A percentile compares a stretch with the other conserved stretches of the same genome.
Conservation (phyloP, 805 yeast genomes). For the Teunomyces lycoperdinae region DNA sequence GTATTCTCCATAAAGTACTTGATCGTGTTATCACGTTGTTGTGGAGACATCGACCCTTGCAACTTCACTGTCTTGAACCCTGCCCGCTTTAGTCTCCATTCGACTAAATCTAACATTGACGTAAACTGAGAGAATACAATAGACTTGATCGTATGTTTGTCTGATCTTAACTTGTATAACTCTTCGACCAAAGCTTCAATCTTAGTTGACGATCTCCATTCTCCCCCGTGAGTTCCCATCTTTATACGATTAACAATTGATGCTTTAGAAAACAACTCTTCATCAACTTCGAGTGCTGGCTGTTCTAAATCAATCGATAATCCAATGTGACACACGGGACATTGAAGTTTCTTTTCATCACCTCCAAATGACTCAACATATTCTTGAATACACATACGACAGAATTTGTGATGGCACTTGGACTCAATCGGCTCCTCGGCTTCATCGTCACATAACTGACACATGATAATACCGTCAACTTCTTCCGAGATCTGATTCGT, state of each 20-base stretch:
- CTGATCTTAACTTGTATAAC: conserved; percentile 79
- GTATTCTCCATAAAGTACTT: conserved; percentile 90
- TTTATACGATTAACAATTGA: conserved; percentile 84
- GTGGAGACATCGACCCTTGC: conserved; percentile 97
- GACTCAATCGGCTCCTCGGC: conserved; percentile 97
- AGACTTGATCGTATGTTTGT: conserved; percentile 84
- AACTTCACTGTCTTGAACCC: conserved; percentile 93
- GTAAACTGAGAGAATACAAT: conserved; percentile 98
- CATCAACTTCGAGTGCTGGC: conserved; percentile 75
- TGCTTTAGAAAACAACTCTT: conserved; percentile 55
- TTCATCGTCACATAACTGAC: conserved; percentile 95
- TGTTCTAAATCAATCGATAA: conserved; percentile 86
- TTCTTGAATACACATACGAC: conserved; percentile 89
- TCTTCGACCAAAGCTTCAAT: conserved; percentile 96
- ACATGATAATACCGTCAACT: conserved; percentile 59
- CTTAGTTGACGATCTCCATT: conserved; percentile 93
- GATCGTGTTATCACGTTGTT: conserved; percentile 89
- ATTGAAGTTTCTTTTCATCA: conserved; percentile 55
- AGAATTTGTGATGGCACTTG: conserved; percentile 89
- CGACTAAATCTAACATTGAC: conserved; percentile 91
- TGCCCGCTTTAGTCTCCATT: conserved; percentile 92
- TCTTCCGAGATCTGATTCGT: conserved; percentile 35
- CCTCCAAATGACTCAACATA: conserved; percentile 82
- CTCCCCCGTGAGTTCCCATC: conserved; percentile 63
- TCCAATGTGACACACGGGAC: conserved; percentile 96